Conservation (phyloP, 192 early-diverging fungal species). For the Backusella mclennaniae region DNA sequence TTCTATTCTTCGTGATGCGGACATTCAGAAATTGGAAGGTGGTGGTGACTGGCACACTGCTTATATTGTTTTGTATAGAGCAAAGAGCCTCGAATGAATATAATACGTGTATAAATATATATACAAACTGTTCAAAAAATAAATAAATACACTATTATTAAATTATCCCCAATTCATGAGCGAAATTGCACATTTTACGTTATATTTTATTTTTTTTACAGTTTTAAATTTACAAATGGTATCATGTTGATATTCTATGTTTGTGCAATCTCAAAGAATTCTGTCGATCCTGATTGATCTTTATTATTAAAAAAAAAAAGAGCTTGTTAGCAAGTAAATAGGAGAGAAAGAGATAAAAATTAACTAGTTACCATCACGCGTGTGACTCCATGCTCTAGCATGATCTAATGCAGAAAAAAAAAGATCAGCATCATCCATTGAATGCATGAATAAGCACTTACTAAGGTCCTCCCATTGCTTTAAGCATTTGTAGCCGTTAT, state of each 20-base stretch:
- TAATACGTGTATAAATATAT: not conserved
- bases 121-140: not conserved
- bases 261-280: not conserved
- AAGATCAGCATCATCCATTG: not conserved
- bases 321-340: not conserved
- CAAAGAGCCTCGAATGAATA: slow-evolving; percentile 59
- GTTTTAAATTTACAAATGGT: not conserved
- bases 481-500: not conserved
- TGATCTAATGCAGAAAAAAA: not conserved
- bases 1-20: slow-evolving; percentile 76
- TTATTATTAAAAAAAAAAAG: not conserved
- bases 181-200: not conserved
- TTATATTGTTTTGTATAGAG: slow-evolving; percentile 86
- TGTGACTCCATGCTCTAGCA: not conserved
- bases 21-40: slow-evolving; percentile 88
- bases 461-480: not conserved
- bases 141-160: not conserved
- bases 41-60: slow-evolving; percentile 88
- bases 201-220: not conserved
- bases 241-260: not conserved
- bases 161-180: not conserved
- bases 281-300: not conserved
- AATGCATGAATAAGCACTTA: not conserved
- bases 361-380: not conserved
- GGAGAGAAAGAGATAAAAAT: not conserved